Evolutionary conservation across 1,284 basidiomycete genomes (phyloP), one percentile per base, ranked within the genome.

Genomic region (Cryptococcus deneoformans): DNA sequence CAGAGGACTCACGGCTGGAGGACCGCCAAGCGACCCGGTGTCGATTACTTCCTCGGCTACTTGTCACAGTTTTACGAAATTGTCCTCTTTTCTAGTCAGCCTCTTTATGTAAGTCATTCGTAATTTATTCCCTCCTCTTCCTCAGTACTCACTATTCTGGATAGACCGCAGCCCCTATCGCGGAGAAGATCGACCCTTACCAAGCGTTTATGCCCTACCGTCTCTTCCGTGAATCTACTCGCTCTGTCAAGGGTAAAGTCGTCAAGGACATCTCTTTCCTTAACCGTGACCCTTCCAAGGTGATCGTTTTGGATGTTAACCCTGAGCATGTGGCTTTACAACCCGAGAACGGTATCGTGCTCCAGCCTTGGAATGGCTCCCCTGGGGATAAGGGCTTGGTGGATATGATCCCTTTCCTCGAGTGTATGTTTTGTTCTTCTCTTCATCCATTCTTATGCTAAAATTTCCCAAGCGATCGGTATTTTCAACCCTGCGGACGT

Each of bases 1-100:
- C 58, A 92, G 90, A 86, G 90, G 53, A 82, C 87, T 80, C 81
- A 89, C 67, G 91, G 91, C 38, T 94, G 91, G 91, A 82, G 89
- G 64, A 93, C 90, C 3, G 91, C 90, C 40, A 94, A 94, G 78
- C 86, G 96, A 52, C 95, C 95, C 1, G 96, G 96, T 3, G 88
- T 95, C 8, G 96, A 99, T 75, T 97, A 98, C 79, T 99, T 98
- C 84, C 82, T 99, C 51, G 93, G 86, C 38, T 98, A 99, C 77
- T 83, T 99, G 46, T 92, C 92, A 0, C 94, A 97, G 71, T 98
- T 97, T 79, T 99, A 92, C 77, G 95, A 99, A 80, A 87, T 99
- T 61, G 94, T 99, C 24, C 82, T 99, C 55, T 99, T 98, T 81
- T 97, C 94, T 11, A 84, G 87, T 8, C 92, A 97, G 79, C 86